Base-by-base conservation (phyloP, 805 yeast species). In the Scheffersomyces ergatensis region DNA sequence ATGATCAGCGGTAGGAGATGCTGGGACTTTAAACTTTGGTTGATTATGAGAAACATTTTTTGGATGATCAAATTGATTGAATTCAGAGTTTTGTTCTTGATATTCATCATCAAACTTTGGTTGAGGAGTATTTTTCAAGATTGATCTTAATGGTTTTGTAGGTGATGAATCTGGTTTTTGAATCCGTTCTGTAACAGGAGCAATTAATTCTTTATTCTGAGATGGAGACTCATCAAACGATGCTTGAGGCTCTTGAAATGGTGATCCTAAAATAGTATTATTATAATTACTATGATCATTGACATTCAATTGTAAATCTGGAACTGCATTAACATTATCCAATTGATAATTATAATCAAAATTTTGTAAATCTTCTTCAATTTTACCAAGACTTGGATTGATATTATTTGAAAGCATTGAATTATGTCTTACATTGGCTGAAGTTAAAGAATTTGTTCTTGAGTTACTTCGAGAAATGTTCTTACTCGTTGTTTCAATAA, bases 281-380 rank as follows among this genome's bases (percentile, higher is more conserved):
- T 29, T 29, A 33, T 33, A 6, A 27, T 33, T 29, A n/a, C n/a
- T n/a, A n/a, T n/a, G n/a, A n/a, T n/a, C n/a, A n/a, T n/a, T n/a
- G n/a, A n/a, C n/a, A 21, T 33, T 32, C 19, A 39, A 37, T 32
- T 36, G 30, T 15, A 29, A 25, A 18, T 42, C 36, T 6, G 39
- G 39, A 5, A 17, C 7, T 5, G 34, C 36, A 33, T 40, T 38
- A 15, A 37, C 39, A 21, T 54, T 51, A 40, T 68, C 73, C 26
- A 66, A 42, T 39, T 60, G 62, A 46, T 69, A 70, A 38, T 63
- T 65, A 42, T 66, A 70, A 25, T 70, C 76, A 41, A 70, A 70
- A 40, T 64, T 72, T 29, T 59, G 68, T 33, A 70, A 57, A 36
- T 67, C 71, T 47, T 70, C 76, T 14, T 70, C 74, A 29, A 70